These are phyloP conservation scores for Sporothrix inflata DNA, from an alignment of 2,329 filamentous ascomycete species.

Conservation along the genomic window DNA sequence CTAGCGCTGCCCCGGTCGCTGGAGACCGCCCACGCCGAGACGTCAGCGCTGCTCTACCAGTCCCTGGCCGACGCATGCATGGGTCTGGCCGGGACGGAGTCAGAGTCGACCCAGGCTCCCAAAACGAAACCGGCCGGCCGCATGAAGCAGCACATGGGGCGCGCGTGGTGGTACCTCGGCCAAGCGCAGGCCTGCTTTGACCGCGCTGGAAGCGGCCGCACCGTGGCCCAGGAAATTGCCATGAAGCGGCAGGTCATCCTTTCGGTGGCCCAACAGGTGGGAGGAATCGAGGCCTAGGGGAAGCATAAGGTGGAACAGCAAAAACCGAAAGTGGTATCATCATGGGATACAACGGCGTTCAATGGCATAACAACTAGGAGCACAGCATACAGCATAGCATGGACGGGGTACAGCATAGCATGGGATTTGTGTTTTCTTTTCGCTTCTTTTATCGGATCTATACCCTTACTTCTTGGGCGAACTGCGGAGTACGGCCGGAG, in stretches of 20 bases:
- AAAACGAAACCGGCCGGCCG: neutral
- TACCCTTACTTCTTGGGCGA: neutral
- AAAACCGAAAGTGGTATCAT: neutral
- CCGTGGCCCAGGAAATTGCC: neutral
- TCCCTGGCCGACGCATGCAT: constrained; percentile 76
- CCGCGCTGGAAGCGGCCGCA: constrained; percentile 20
- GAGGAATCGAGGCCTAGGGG: neutral
- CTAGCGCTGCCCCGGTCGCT: constrained; percentile 75
- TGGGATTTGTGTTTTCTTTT: neutral
- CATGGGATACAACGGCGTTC: constrained; percentile 6
- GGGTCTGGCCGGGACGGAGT: constrained; percentile 65
- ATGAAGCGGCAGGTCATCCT: constrained; percentile 29
- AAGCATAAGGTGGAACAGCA: too few relatives aligned
- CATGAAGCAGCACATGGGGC: constrained; percentile 25
- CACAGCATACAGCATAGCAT: neutral
- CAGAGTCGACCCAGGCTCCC: neutral
- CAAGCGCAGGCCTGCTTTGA: constrained; percentile 25
- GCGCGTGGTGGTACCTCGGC: constrained; percentile 31
- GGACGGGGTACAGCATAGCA: neutral
- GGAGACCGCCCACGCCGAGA: constrained; percentile 66
- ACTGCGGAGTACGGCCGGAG: neutral
- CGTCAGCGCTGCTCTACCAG: constrained; percentile 69
- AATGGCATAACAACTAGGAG: neutral
- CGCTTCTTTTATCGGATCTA: neutral
- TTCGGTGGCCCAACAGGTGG: constrained; percentile 15